These are phyloP conservation scores for Aspergillus ochraceus DNA, from an alignment of 2,329 filamentous ascomycete genomes.

Conservation along the genomic window DNA sequence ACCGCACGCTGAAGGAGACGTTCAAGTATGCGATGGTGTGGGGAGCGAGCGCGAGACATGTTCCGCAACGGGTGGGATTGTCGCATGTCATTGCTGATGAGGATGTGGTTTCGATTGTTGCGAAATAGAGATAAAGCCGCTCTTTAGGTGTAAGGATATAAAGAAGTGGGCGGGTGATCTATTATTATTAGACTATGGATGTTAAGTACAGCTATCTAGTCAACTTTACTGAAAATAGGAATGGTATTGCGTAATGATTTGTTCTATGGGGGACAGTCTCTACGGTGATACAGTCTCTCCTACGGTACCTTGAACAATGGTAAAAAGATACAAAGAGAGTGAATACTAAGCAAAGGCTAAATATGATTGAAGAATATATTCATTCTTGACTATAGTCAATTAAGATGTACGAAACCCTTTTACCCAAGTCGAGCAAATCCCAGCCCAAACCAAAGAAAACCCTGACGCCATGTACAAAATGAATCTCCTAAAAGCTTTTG, in stretches of 20 bases:
- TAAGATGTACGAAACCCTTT: background rate
- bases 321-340: no score
- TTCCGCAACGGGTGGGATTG: slow-evolving; percentile 89
- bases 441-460: slow-evolving; percentile 15
- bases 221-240: no score
- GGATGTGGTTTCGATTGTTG: slow-evolving; percentile 67
- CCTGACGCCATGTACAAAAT: slow-evolving; percentile 14
- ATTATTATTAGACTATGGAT: background rate
- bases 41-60: slow-evolving; percentile 92
- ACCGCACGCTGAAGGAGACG: slow-evolving; percentile 91
- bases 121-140: slow-evolving; percentile 28
- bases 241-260: no score
- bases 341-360: no score
- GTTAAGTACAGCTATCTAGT: background rate
- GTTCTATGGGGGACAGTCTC: no score
- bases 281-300: no score
- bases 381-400: background rate
- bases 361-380: no score
- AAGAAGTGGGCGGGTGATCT: background rate
- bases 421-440: background rate
- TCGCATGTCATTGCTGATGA: slow-evolving; percentile 73
- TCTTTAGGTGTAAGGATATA: slow-evolving; percentile 20
- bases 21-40: slow-evolving; percentile 99
- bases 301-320: no score
- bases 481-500: slow-evolving; percentile 3